Evolutionary conservation across 306 rosid species (phyloP), one percentile per base, ranked within the genome.

Genomic region (Erythrophleum fordii): DNA sequence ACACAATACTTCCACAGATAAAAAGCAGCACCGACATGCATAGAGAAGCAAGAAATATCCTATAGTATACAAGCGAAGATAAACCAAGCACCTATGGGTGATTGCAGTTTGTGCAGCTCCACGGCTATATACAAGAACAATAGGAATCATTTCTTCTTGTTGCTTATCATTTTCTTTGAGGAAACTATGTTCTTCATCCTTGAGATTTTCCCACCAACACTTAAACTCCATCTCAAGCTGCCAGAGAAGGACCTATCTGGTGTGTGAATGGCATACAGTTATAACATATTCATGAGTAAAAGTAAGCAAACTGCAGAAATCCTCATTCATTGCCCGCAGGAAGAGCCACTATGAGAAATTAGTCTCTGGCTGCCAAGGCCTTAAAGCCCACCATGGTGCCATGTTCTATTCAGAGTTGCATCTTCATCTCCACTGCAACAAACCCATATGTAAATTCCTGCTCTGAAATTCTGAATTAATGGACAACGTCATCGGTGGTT

Each of bases 331-430:
- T 49, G 75, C 29, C 18, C 16, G 55, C 55, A 56, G 31, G 34
- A 56, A 56, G 64, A 23, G 64, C 64, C 34, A 1, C 22, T 11
- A 20, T 48, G 62, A 42, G 69, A 48, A 41, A 44, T 44, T 75
- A 79, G 28, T 20, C 66, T 53, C 45, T 0, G 41, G 69, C 13
- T 64, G 67, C 39, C n/a, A 60, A 60, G 81, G 73, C 78, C 81
- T 65, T 29, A 65, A 80, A 73, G 73, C 80, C 82, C 80, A 37
- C 49, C 80, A 64, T 34, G 68, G 69, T 17, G 52, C 60, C 70
- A 66, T 48, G 45, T 75, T 70, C 37, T 48, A 17, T 23, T 58
- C 61, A 44, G 59, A 69, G 67, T 31, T 70, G 59, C 79, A 69
- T 31, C 66, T 60, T 74, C 46, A 60, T 69, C 37, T 62, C 31